These are phyloP conservation scores for Tetrastigma voinierianum DNA, from an alignment of 164 flowering plant species.

Conservation along the genomic window DNA sequence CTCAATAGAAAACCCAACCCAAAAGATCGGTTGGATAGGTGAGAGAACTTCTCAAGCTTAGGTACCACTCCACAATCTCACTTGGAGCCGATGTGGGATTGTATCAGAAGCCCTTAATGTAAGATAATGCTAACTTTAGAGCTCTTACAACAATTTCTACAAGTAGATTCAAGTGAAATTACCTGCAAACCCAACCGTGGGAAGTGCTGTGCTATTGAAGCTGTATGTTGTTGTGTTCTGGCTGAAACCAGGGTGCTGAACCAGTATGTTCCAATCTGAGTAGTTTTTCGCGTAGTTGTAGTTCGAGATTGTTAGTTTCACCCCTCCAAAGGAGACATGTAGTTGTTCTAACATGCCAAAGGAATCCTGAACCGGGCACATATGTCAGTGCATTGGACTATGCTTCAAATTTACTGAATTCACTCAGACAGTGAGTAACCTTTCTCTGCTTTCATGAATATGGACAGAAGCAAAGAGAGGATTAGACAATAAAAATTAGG, in stretches of 20 bases:
- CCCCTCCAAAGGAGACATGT: slow-evolving; percentile 55
- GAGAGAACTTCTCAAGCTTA: too few relatives aligned
- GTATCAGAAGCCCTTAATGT: too few relatives aligned
- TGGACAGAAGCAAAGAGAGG: slow-evolving; percentile 6
- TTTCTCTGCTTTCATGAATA: slow-evolving; percentile 16
- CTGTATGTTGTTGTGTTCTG: slow-evolving; percentile 30
- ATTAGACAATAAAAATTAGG: neutral
- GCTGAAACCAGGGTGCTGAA: slow-evolving; percentile 63
- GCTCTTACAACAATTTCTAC: too few relatives aligned
- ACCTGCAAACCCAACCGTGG: slow-evolving; percentile 40
- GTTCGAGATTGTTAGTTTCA: slow-evolving; percentile 60
- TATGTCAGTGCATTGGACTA: slow-evolving; percentile 62
- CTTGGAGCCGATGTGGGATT: too few relatives aligned
- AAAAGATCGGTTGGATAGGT: too few relatives aligned
- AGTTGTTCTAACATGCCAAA: slow-evolving; percentile 67
- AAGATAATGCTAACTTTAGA: too few relatives aligned
- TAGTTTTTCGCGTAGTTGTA: slow-evolving; percentile 42
- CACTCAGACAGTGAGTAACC: neutral
- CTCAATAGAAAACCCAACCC: too few relatives aligned
- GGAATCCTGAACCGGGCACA: slow-evolving; percentile 67
- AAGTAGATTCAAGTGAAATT: slow-evolving; percentile 8
- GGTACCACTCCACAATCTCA: too few relatives aligned
- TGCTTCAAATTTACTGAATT: neutral
- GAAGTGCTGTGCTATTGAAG: slow-evolving; percentile 53
- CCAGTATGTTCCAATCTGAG: slow-evolving; percentile 58